Base-by-base conservation (phyloP, 306 rosid species). In the Mimosa pudica region DNA sequence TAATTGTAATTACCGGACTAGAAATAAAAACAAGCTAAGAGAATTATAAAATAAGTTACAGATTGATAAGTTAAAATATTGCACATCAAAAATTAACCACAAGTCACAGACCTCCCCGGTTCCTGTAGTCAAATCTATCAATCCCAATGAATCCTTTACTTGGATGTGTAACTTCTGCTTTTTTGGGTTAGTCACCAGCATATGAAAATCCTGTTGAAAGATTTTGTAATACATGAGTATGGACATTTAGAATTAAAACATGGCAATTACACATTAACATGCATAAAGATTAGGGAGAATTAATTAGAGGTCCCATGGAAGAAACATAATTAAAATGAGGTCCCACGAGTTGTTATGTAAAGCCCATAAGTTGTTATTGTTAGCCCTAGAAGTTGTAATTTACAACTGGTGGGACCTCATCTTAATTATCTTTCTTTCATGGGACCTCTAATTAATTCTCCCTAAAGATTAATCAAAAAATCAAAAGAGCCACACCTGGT, bases 131-230 rank as follows among this genome's bases (percentile, higher is more conserved):
- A 87, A 83, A 86, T 91, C 94, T 17, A 84, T 76, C 74, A 96
- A 93, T 81, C 99, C 99, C 80, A 93, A 82, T 33, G 93, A 91
- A 75, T 96, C 99, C 84, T 90, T 96, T 80, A 96, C 99, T 85
- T 91, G 96, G 80, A 96, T 82, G 81, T 16, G 64, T 83, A 96
- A 77, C 82, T 89, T 93, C 82, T 96, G 98, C 83, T 80, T 90
- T 82, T 84, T 93, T 73, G 99, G 99, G 81, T 90, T 93, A 71
- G 85, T 84, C 65, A 96, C 99, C 73, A 96, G 96, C 97, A 96
- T 83, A 80, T 93, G 92, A 79, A 96, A 96, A 87, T 96, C 99
- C 99, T 96, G 98, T 76, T 64, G 58, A 66, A 66, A 49, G 73
- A 38, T 38, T 61, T 73, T n/a, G 73, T 85, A 82, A 71, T 48